These are phyloP conservation scores for Trapa bicornis DNA, from an alignment of 345 rosid species.

Conservation along the genomic window DNA sequence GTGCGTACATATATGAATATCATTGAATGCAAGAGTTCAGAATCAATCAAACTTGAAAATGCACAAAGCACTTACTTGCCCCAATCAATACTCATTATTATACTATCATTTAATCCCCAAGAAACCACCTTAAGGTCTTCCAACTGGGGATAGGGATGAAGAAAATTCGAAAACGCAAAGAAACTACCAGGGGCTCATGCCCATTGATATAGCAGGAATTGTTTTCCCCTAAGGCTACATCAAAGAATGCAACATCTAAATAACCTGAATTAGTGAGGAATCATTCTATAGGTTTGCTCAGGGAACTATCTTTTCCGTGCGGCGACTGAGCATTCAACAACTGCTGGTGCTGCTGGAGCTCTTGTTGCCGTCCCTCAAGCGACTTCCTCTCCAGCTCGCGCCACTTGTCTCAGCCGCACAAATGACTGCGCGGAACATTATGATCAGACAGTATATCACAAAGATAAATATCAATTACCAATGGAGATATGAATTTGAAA, in stretches of 20 bases:
- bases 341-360: conserved; percentile 12
- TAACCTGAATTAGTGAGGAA: conserved; percentile 2
- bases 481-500: background rate
- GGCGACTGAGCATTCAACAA: conserved; percentile 16
- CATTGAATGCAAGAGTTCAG: no score
- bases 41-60: background rate
- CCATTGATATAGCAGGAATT: background rate
- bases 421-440: conserved; percentile 28
- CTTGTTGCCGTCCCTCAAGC: conserved; percentile 17
- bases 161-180: background rate
- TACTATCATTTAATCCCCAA: background rate
- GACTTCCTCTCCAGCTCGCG: conserved; percentile 49
- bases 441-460: background rate
- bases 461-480: no score
- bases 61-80: background rate
- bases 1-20: background rate
- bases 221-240: background rate
- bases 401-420: conserved; percentile 55
- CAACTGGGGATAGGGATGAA: background rate
- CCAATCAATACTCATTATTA: background rate
- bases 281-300: conserved; percentile 32
- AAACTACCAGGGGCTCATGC: background rate
- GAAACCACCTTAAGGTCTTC: background rate
- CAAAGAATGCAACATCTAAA: background rate
- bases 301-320: conserved; percentile 19